These are phyloP conservation scores for Xylaria curta DNA, from an alignment of 495 filamentous ascomycete species.

Conservation along the genomic window DNA sequence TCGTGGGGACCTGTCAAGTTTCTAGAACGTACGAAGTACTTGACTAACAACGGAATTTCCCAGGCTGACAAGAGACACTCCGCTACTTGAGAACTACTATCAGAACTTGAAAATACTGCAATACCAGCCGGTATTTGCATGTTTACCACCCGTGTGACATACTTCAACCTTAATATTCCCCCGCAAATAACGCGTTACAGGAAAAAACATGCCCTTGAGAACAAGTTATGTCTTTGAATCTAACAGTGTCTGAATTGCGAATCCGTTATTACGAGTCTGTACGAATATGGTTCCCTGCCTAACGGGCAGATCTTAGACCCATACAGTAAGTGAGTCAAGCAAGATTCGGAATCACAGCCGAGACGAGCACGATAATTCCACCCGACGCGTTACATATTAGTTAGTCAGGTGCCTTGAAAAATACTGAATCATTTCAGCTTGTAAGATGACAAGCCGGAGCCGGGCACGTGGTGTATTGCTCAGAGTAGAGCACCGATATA, in stretches of 20 bases:
- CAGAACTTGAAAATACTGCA: not conserved
- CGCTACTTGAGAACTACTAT: not conserved
- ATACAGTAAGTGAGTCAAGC: not conserved
- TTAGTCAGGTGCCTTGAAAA: conserved; percentile 18
- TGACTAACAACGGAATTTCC: not conserved
- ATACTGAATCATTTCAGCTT: not conserved
- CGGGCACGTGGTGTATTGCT: conserved; percentile 17
- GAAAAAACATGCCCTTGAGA: not conserved
- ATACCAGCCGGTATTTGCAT: not conserved
- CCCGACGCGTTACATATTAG: not conserved
- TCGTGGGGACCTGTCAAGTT: not conserved
- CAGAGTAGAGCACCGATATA: conserved; percentile 11
- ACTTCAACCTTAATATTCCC: not conserved
- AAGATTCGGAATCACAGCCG: not conserved
- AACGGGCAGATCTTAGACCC: not conserved
- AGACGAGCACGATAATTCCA: not conserved
- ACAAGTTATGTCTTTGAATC: not conserved
- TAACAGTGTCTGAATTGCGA: not conserved
- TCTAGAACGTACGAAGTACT: not conserved
- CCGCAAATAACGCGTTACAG: not conserved
- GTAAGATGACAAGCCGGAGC: not conserved
- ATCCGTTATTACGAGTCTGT: not conserved
- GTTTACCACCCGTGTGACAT: not conserved
- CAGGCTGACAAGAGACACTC: not conserved
- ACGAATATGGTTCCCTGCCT: not conserved